phyloP scores from a whole-genome alignment of 2,329 filamentous ascomycete genomes.

The Cercospora zeae-maydis region DNA sequence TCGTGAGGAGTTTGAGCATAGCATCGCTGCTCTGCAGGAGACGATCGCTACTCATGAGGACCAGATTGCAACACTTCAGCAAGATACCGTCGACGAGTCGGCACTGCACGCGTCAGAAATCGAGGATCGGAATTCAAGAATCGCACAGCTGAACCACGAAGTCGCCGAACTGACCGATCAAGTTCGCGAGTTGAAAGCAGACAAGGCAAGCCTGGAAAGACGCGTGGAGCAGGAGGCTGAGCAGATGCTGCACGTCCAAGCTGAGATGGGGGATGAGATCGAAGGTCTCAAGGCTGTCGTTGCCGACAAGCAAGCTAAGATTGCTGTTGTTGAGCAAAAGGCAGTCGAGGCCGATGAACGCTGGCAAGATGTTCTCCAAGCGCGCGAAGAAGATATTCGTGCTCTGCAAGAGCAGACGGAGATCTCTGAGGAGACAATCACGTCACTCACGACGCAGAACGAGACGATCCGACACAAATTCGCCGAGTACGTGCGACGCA shows the following conservation, averaged over 20 bases:
- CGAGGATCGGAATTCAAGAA: conserved; percentile 35
- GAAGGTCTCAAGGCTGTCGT: conserved; percentile 31
- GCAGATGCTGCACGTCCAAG: conserved; percentile 36
- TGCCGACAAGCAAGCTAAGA: conserved; percentile 36
- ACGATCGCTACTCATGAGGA: conserved; percentile 27
- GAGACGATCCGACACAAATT: conserved; percentile 31
- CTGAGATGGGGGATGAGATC: conserved; percentile 35
- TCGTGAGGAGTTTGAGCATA: conserved; percentile 29
- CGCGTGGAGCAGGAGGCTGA: conserved; percentile 37
- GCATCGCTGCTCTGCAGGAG: conserved; percentile 27
- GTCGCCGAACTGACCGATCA: conserved; percentile 22
- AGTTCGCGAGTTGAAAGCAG: conserved; percentile 28
- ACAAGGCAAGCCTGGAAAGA: conserved; percentile 34
- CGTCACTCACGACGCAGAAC: conserved; percentile 29
- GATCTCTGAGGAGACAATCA: conserved; percentile 25
- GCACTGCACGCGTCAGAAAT: conserved; percentile 33
- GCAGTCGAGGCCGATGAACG: conserved; percentile 39
- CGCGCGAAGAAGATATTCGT: conserved; percentile 40
- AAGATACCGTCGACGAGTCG: conserved; percentile 24
- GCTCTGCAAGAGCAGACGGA: conserved; percentile 30
- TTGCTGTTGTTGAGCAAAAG: conserved; percentile 33
- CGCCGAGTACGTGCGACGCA: conserved; percentile 36
- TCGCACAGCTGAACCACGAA: conserved; percentile 33
- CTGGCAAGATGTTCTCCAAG: conserved; percentile 41
- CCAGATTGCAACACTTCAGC: conserved; percentile 28